A percentile compares a stretch with the other conserved stretches of the same genome.
These are phyloP conservation scores for Symbiodinium pilosum DNA, from an alignment of 73 alveolate species.

Conservation along the genomic window DNA sequence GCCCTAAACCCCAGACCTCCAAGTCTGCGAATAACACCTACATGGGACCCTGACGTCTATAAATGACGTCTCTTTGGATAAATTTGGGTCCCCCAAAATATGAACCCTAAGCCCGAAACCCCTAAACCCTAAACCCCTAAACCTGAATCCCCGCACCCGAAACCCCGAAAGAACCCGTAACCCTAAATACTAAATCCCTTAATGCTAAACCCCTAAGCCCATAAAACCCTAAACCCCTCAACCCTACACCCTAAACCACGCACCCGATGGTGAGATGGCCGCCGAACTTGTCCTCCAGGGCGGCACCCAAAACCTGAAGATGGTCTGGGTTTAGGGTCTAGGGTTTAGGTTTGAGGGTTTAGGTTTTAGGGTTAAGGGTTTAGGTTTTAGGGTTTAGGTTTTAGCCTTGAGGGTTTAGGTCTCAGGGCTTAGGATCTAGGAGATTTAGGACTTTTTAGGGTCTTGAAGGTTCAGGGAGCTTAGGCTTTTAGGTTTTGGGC, in stretches of 20 bases:
- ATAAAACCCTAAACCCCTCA: background rate
- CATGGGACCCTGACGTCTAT: too few species aligned
- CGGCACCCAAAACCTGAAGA: constrained; percentile 98
- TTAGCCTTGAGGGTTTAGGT: background rate
- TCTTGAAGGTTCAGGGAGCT: background rate
- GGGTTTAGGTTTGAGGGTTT: background rate
- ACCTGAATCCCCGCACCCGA: too few species aligned
- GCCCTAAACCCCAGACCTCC: background rate
- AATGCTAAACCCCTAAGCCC: background rate
- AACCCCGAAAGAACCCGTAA: too few species aligned
- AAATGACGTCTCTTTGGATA: background rate
- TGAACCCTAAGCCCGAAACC: background rate
- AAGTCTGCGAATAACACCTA: too few species aligned
- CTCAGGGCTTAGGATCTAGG: background rate
- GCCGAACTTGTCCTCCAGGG: constrained; percentile 97
- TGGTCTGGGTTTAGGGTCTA: background rate
- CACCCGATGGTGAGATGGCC: constrained; percentile 86
- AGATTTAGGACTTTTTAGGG: background rate
- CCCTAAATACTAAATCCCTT: background rate
- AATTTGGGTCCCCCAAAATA: background rate
- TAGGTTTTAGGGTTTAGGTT: background rate
- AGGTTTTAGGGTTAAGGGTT: background rate
- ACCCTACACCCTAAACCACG: background rate
- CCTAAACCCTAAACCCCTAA: background rate
- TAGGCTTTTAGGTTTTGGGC: background rate